phyloP scores from a whole-genome alignment of 805 yeast species.

The Teunomyces lycoperdinae region DNA sequence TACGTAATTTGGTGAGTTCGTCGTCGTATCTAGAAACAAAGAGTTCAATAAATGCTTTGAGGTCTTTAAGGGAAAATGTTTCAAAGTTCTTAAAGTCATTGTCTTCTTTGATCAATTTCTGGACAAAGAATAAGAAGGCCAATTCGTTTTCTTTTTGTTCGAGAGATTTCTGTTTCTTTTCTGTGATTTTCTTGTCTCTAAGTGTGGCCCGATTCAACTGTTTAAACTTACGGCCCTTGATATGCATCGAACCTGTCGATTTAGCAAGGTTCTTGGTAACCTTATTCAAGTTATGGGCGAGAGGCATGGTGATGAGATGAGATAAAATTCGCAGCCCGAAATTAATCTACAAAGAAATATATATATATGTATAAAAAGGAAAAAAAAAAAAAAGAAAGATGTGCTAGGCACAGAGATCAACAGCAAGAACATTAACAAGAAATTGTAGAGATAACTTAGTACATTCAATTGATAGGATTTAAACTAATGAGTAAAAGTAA shows the following conservation, averaged over 20 bases:
- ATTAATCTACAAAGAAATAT: too few relatives aligned
- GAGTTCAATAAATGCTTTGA: slow-evolving; percentile 57
- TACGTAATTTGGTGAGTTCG: slow-evolving; percentile 62
- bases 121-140: slow-evolving; percentile 56
- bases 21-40: slow-evolving; percentile 70
- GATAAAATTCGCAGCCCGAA: neutral
- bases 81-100: slow-evolving; percentile 28
- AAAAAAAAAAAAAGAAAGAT: too few relatives aligned
- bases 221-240: slow-evolving; percentile 85
- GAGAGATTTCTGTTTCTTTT: slow-evolving; percentile 53
- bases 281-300: slow-evolving; percentile 63
- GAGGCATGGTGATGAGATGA: slow-evolving; percentile 48
- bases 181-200: slow-evolving; percentile 69
- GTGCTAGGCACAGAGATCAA: too few relatives aligned
- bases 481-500: too few relatives aligned
- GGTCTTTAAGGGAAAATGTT: slow-evolving; percentile 53
- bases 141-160: slow-evolving; percentile 62
- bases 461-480: too few relatives aligned
- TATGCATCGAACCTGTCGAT: slow-evolving; percentile 65
- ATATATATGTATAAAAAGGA: too few relatives aligned
- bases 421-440: too few relatives aligned
- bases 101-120: slow-evolving; percentile 46
- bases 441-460: too few relatives aligned
- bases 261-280: slow-evolving; percentile 59
- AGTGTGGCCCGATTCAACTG: slow-evolving; percentile 82